Base-by-base conservation (phyloP, 371 early-diverging fungal species). In the Rhizopus delemar region DNA sequence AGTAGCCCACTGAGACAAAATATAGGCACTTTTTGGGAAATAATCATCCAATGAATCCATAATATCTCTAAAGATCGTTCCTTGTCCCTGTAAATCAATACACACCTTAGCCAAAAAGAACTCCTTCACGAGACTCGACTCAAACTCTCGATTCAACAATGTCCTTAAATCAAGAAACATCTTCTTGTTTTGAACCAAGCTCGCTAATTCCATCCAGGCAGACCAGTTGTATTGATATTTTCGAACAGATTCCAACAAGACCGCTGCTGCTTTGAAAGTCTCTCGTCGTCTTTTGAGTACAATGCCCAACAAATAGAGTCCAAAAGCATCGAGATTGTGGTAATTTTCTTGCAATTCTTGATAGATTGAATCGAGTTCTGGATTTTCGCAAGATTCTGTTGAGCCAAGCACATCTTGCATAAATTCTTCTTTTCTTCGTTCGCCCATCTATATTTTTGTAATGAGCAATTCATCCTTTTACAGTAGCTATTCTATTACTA, bases 211-310 rank as follows among this genome's bases (percentile, higher is more conserved):
- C 57, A 84, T 69, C 96, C 96, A 96, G n/a, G 94, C 93, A 36
- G 89, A 88, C 95, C 95, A 95, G 67, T 94, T 93, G 71, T 78
- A 93, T 32, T 87, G 89, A 65, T 87, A 94, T 57, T 63, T 63
- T 31, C 68, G 68, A 1, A 95, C 69, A 5, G 95, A 90, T 56
- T 83, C 66, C 9, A 91, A 32, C 13, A 93, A 71, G 5, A 81
- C 71, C 5, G 69, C 66, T n/a, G 75, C 69, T 1, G 94, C 93
- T 51, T 75, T 64, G 15, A 58, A 59, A 41, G 73, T 67, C 35
- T 71, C 66, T 15, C 81, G 70, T 8, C 72, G 73, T 57, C 81
- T 80, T 51, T 68, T 68, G 31, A 81, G 57, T 5, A 86, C 75
- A 4, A 85, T 51, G 2, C 86, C 90, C 54, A 83, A 88, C 82